These are phyloP conservation scores for Xanthoconium purpureum DNA, from an alignment of 768 basidiomycete genomes.

Conservation along the genomic window DNA sequence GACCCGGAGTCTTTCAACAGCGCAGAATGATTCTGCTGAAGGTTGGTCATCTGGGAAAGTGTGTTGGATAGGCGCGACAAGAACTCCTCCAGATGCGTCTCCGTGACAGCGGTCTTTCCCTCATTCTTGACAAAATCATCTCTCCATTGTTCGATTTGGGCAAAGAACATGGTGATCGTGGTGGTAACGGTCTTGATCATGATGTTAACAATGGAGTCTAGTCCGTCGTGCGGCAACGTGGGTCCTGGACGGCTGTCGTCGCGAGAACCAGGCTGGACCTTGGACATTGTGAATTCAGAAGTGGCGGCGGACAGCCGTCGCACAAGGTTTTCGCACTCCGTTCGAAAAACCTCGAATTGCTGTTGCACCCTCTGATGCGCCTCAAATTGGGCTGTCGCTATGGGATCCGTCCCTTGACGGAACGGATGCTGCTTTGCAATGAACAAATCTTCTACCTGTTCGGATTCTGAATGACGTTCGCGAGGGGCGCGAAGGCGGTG, in stretches of 20 bases:
- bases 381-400: background rate
- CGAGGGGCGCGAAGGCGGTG: background rate
- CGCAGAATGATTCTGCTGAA: background rate
- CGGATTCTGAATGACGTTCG: background rate
- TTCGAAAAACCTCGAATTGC: background rate
- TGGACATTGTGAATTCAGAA: background rate
- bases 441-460: too few relatives aligned
- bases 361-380: background rate
- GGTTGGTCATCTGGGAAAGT: background rate
- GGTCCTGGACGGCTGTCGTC: background rate
- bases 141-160: background rate
- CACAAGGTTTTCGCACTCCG: background rate
- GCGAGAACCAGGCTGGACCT: background rate
- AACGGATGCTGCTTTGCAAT: background rate
- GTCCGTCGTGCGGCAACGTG: background rate
- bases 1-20: background rate
- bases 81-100: constrained; percentile 3
- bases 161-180: background rate
- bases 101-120: background rate
- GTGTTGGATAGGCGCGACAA: constrained; percentile 1
- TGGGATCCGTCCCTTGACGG: constrained; percentile 1
- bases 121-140: background rate
- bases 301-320: background rate
- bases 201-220: background rate
- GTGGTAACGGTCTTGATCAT: background rate